These are phyloP conservation scores for Colletotrichum ledebouriae DNA, from an alignment of 2,329 filamentous ascomycete species.

Conservation along the genomic window DNA sequence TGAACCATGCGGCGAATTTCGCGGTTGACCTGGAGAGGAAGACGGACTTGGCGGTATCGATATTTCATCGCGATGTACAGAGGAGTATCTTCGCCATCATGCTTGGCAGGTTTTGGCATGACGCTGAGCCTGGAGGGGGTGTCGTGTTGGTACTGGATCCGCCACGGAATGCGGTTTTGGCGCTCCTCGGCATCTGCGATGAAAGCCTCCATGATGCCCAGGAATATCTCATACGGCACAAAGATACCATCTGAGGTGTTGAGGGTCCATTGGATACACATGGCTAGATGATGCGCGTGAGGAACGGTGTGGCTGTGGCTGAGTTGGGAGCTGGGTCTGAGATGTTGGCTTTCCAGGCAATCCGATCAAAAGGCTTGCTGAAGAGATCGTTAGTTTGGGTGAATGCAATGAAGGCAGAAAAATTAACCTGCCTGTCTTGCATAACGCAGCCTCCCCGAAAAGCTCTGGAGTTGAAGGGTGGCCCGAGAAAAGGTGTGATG, in stretches of 20 bases:
- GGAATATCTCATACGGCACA: slow-evolving; percentile 4
- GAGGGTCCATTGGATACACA: neutral
- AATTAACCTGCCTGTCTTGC: too few species aligned
- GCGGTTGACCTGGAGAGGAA: neutral
- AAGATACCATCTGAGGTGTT: neutral
- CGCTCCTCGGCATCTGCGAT: neutral
- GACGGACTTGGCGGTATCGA: neutral
- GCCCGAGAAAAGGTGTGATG: too few species aligned
- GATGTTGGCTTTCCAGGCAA: too few species aligned
- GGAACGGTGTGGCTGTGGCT: too few species aligned
- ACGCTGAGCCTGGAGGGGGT: neutral
- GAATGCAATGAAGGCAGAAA: too few species aligned
- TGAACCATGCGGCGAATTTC: neutral
- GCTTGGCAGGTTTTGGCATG: neutral
- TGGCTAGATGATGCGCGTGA: neutral
- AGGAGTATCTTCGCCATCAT: neutral
- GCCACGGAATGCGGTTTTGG: neutral
- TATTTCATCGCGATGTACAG: neutral
- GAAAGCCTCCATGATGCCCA: neutral
- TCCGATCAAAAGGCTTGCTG: too few species aligned
- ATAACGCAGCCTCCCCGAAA: too few species aligned
- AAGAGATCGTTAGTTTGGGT: too few species aligned
- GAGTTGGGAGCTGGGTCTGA: too few species aligned
- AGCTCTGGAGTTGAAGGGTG: too few species aligned
- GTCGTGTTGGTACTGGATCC: neutral